A percentile compares a stretch with the other conserved stretches of the same genome.
phyloP scores from a whole-genome alignment of 352 stramenopile genomes.

The Globisporangium carolinianum region DNA sequence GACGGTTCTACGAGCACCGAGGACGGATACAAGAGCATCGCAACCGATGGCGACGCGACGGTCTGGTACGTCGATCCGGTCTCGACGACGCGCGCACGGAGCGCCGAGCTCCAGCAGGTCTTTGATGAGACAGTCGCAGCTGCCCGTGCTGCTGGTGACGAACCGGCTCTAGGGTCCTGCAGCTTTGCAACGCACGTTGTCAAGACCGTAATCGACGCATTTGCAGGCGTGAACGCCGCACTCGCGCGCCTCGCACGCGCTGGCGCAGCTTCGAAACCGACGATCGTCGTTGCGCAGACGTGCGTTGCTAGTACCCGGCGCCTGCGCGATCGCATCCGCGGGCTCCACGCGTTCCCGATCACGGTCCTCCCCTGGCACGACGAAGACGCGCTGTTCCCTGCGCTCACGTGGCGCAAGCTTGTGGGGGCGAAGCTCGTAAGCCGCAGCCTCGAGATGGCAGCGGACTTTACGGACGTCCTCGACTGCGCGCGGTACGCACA shows the following conservation, averaged over 20 bases:
- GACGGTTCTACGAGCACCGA: slow-evolving; percentile 9
- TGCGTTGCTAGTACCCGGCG: slow-evolving; percentile 52
- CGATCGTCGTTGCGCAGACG: slow-evolving; percentile 87
- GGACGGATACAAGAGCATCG: not conserved
- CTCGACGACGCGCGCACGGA: slow-evolving; percentile 42
- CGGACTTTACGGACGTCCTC: slow-evolving; percentile 88
- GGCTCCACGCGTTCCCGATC: slow-evolving; percentile 91
- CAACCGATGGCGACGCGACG: slow-evolving; percentile 30
- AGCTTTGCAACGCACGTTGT: slow-evolving; percentile 71
- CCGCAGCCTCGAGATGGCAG: slow-evolving; percentile 73
- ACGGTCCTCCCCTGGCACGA: slow-evolving; percentile 81
- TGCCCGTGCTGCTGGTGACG: slow-evolving; percentile 12
- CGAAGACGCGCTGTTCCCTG: slow-evolving; percentile 76
- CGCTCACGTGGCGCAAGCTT: slow-evolving; percentile 93
- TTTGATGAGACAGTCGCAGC: slow-evolving; percentile 40
- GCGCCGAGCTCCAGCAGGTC: slow-evolving; percentile 39
- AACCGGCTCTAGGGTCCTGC: slow-evolving; percentile 36
- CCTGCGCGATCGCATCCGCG: slow-evolving; percentile 76
- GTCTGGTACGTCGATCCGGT: slow-evolving; percentile 71
- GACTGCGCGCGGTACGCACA: slow-evolving; percentile 85
- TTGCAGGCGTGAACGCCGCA: slow-evolving; percentile 80
- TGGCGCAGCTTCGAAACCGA: slow-evolving; percentile 21
- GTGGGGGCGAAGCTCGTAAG: slow-evolving; percentile 71
- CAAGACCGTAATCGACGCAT: slow-evolving; percentile 68
- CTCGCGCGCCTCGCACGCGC: slow-evolving; percentile 60